These are phyloP conservation scores for Mortierella claussenii DNA, from an alignment of 192 early-diverging fungal species.

Conservation along the genomic window DNA sequence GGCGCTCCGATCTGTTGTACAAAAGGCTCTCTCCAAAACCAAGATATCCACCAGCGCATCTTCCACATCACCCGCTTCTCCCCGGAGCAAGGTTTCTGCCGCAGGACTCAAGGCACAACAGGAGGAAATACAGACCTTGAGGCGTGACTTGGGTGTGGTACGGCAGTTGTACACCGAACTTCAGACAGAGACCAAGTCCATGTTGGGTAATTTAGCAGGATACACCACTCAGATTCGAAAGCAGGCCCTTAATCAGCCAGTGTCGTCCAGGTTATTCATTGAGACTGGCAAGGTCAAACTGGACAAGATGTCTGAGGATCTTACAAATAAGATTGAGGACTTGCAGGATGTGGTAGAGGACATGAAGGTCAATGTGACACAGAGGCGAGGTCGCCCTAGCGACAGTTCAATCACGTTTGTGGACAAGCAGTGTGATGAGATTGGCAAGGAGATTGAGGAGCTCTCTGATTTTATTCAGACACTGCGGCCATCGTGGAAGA, in stretches of 20 bases:
- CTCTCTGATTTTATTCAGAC: slow-evolving; percentile 70
- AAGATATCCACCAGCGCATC: slow-evolving; percentile 1
- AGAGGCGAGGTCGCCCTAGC: slow-evolving; percentile 72
- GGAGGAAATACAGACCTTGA: slow-evolving; percentile 58
- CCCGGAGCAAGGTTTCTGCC: slow-evolving; percentile 24
- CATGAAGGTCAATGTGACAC: slow-evolving; percentile 78
- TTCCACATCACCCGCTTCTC: not conserved
- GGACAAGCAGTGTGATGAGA: slow-evolving; percentile 58
- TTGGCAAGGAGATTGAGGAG: slow-evolving; percentile 62
- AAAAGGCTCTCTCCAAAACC: slow-evolving; percentile 34
- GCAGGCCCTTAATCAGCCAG: slow-evolving; percentile 34
- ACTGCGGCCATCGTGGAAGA: slow-evolving; percentile 77
- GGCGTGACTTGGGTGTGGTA: slow-evolving; percentile 60
- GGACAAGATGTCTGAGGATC: slow-evolving; percentile 59
- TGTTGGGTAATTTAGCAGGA: slow-evolving; percentile 54
- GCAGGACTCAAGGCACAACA: slow-evolving; percentile 52
- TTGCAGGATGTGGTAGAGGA: slow-evolving; percentile 75
- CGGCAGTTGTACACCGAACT: slow-evolving; percentile 65
- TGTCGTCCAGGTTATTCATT: slow-evolving; percentile 59
- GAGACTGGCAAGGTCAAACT: slow-evolving; percentile 69
- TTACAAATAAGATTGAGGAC: slow-evolving; percentile 69
- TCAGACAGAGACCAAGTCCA: slow-evolving; percentile 53
- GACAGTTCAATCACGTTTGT: slow-evolving; percentile 63
- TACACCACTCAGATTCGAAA: slow-evolving; percentile 51
- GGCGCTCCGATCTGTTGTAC: slow-evolving; percentile 33